Percentiles rank a stretch among this genome's conserved stretches.
Evolutionary conservation across 306 rosid genomes (phyloP).

Genomic region (Gastrolobium bilobum): DNA sequence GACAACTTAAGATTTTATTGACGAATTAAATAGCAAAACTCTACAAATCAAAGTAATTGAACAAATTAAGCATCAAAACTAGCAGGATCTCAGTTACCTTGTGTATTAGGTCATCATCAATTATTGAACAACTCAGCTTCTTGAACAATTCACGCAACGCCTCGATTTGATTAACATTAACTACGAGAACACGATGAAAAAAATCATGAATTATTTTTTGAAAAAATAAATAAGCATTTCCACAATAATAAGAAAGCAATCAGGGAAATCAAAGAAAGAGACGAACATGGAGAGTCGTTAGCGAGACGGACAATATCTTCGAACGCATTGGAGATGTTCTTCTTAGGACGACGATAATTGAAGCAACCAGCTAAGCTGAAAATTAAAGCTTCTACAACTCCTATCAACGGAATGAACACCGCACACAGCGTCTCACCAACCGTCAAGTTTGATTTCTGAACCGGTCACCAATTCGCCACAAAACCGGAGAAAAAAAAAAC

Average conservation of each 20-base stretch:
- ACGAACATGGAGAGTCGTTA: slow-evolving; percentile 57
- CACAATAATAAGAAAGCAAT: neutral
- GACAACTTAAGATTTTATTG: too few species aligned
- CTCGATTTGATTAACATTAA: slow-evolving; percentile 64
- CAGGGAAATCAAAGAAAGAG: neutral
- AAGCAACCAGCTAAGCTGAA: slow-evolving; percentile 55
- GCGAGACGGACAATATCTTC: slow-evolving; percentile 61
- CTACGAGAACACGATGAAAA: slow-evolving; percentile 40
- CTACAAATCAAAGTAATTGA: neutral
- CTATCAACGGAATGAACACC: slow-evolving; percentile 50
- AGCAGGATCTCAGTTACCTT: slow-evolving; percentile 27
- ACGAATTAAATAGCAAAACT: too few species aligned
- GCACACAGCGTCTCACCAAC: slow-evolving; percentile 48
- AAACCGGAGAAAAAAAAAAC: neutral
- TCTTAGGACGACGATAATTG: slow-evolving; percentile 22
- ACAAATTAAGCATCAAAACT: too few species aligned
- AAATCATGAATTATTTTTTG: too few species aligned
- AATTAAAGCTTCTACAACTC: slow-evolving; percentile 45
- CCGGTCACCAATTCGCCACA: neutral
- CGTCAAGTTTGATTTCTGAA: slow-evolving; percentile 47
- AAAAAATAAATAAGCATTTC: neutral
- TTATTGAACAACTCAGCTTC: slow-evolving; percentile 51
- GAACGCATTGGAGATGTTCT: slow-evolving; percentile 17
- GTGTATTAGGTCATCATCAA: neutral
- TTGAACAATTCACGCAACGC: slow-evolving; percentile 65